Evolutionary conservation across 768 basidiomycete genomes (phyloP), one percentile per base, ranked within the genome.

Genomic region (Trametes cingulata): DNA sequence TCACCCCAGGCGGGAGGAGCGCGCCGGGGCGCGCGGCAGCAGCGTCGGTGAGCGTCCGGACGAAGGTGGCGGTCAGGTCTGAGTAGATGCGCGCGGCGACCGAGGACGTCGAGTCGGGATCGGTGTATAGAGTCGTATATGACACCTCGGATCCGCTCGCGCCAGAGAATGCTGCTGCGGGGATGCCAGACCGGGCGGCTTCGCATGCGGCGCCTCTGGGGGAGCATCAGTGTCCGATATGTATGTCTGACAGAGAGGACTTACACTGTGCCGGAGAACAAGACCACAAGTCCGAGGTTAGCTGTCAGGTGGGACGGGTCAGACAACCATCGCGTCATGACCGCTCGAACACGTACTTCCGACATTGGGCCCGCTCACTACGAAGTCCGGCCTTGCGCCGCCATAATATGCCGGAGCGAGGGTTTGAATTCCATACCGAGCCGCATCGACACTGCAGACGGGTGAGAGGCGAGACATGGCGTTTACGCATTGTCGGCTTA

Each of bases 101-200:
- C 41, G 76, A 76, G 17, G 74, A 70, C 7, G 71, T 42, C 6
- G 77, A 68, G 25, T 65, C 72, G 2, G 77, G 73, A 24, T 72
- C 58, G 8, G 70, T 68, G 15, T 68, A 62, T 61, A 83, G 80
- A 17, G 80, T 82, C 24, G 82, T 84, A 71, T 78, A 84, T 2
- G 81, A 82, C 12, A 81, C 78, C 52, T 77, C 73, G 0, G 76
- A 71, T 10, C 74, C 79, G 17, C 75, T 71, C 13, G 65, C 64
- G 27, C 75, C 78, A 13, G 80, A 82, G 71, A 82, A 82, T 0
- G 82, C 82, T 33, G 78, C 73, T 1, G 82, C 76, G 2, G 82
- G 81, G 37, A 83, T 74, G 33, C 82, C 82, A 64, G 79, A 75
- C 41, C 74, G 65, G 0, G 80, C 77, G 4, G 82, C 79, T 68